phyloP scores from a whole-genome alignment of 2,329 filamentous ascomycete species.

The Thielaviopsis euricoi region DNA sequence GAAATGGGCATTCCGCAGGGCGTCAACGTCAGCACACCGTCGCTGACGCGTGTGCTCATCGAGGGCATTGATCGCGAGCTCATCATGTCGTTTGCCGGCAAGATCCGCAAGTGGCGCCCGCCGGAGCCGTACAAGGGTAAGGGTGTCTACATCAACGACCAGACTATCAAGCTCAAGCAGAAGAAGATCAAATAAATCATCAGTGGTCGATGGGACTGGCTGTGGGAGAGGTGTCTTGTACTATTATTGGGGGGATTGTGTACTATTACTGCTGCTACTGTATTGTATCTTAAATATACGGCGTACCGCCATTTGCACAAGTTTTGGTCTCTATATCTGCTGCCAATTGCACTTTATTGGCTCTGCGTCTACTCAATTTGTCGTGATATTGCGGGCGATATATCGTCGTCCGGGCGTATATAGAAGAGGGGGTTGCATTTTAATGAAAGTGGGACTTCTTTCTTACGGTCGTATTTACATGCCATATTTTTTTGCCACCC shows the following conservation, averaged over 20 bases:
- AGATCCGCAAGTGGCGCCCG: slow-evolving; percentile 72
- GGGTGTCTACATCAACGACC: slow-evolving; percentile 93
- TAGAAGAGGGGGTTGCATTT: background rate
- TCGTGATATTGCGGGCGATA: background rate
- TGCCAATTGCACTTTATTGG: background rate
- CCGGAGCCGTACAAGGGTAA: slow-evolving; percentile 99
- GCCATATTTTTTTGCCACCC: background rate
- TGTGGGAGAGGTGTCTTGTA: slow-evolving; percentile 5
- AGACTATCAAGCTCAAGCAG: slow-evolving; percentile 95
- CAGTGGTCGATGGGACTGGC: slow-evolving; percentile 1
- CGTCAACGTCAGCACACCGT: slow-evolving; percentile 72
- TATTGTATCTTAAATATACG: slow-evolving; percentile 4
- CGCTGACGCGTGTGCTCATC: slow-evolving; percentile 78
- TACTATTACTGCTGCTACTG: slow-evolving; percentile 6
- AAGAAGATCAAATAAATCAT: slow-evolving; percentile 92
- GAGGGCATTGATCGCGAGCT: slow-evolving; percentile 77
- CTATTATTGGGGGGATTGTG: slow-evolving; percentile 18
- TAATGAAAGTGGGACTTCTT: background rate
- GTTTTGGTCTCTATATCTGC: background rate
- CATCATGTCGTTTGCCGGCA: slow-evolving; percentile 80
- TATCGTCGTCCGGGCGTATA: background rate
- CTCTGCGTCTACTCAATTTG: background rate
- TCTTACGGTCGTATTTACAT: too few relatives aligned
- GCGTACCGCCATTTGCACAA: background rate
- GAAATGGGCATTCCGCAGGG: slow-evolving; percentile 72